Percentiles rank a stretch among this genome's conserved stretches.
These are phyloP conservation scores for Talaromyces sp. DNA, from an alignment of 2,329 filamentous ascomycete species.

Conservation along the genomic window DNA sequence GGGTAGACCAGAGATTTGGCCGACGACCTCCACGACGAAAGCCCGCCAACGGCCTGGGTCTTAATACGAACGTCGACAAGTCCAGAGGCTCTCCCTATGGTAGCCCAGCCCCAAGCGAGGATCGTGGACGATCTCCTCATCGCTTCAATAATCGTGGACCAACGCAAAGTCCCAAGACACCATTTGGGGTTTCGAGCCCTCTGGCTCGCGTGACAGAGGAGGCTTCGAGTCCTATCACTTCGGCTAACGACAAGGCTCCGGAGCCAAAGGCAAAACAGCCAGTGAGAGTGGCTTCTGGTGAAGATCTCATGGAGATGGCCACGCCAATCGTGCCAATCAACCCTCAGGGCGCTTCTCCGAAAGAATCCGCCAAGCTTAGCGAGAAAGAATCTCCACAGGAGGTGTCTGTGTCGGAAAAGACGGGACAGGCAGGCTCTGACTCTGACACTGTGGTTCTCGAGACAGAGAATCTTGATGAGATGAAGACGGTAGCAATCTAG, in stretches of 20 bases:
- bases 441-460: slow-evolving; percentile 26
- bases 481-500: slow-evolving; percentile 44
- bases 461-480: slow-evolving; percentile 38
- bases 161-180: slow-evolving; percentile 39
- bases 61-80: slow-evolving; percentile 46
- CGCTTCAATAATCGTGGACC: slow-evolving; percentile 39
- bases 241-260: slow-evolving; percentile 27
- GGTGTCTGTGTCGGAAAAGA: slow-evolving; percentile 27
- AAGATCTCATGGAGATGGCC: slow-evolving; percentile 36
- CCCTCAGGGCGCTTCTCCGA: slow-evolving; percentile 6
- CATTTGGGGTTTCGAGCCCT: slow-evolving; percentile 39
- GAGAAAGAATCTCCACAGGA: slow-evolving; percentile 17
- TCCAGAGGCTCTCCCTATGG: slow-evolving; percentile 51
- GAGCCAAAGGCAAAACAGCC: slow-evolving; percentile 21
- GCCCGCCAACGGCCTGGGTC: slow-evolving; percentile 43
- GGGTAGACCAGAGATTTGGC: slow-evolving; percentile 91
- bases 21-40: slow-evolving; percentile 48
- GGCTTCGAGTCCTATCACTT: slow-evolving; percentile 28
- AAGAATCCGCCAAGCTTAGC: slow-evolving; percentile 12
- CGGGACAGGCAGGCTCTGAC: slow-evolving; percentile 22
- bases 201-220: slow-evolving; percentile 44
- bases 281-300: slow-evolving; percentile 23
- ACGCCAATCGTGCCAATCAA: slow-evolving; percentile 28
- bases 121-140: slow-evolving; percentile 44
- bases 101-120: slow-evolving; percentile 40